phyloP scores from a whole-genome alignment of 2,329 filamentous ascomycete species.

The Trichoderma koningii region DNA sequence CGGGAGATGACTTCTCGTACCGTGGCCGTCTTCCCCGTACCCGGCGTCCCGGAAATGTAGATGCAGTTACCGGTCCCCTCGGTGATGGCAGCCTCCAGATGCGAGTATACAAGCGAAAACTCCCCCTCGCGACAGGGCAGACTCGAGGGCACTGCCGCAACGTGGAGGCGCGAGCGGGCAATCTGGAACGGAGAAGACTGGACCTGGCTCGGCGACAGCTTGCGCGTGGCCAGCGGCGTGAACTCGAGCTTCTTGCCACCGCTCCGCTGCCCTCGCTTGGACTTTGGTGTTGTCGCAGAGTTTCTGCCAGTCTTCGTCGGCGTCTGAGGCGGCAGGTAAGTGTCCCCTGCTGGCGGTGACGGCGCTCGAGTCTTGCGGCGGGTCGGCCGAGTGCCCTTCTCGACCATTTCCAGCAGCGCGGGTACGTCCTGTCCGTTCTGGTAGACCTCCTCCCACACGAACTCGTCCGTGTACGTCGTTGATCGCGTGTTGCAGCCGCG shows the following conservation, averaged over 20 bases:
- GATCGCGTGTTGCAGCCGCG: slow-evolving; percentile 87
- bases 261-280: slow-evolving; percentile 38
- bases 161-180: slow-evolving; percentile 84
- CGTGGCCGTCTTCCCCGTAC: slow-evolving; percentile 96
- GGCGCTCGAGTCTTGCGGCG: slow-evolving; percentile 39
- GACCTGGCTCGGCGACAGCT: slow-evolving; percentile 73
- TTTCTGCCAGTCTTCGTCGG: slow-evolving; percentile 42
- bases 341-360: slow-evolving; percentile 39
- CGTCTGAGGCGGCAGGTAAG: slow-evolving; percentile 43
- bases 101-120: slow-evolving; percentile 88
- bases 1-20: slow-evolving; percentile 92
- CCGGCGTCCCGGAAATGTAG: slow-evolving; percentile 98
- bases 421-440: slow-evolving; percentile 65
- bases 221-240: slow-evolving; percentile 87
- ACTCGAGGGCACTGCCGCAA: slow-evolving; percentile 86
- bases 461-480: slow-evolving; percentile 88
- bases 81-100: slow-evolving; percentile 90
- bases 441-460: slow-evolving; percentile 87
- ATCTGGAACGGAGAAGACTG: slow-evolving; percentile 88
- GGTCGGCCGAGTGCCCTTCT: slow-evolving; percentile 71
- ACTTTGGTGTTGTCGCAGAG: slow-evolving; percentile 38
- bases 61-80: slow-evolving; percentile 95
- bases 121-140: slow-evolving; percentile 91
- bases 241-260: slow-evolving; percentile 79
- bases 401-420: slow-evolving; percentile 65